Conservation (phyloP, 148 eudicot genomes). For the Bassia scoparia region DNA sequence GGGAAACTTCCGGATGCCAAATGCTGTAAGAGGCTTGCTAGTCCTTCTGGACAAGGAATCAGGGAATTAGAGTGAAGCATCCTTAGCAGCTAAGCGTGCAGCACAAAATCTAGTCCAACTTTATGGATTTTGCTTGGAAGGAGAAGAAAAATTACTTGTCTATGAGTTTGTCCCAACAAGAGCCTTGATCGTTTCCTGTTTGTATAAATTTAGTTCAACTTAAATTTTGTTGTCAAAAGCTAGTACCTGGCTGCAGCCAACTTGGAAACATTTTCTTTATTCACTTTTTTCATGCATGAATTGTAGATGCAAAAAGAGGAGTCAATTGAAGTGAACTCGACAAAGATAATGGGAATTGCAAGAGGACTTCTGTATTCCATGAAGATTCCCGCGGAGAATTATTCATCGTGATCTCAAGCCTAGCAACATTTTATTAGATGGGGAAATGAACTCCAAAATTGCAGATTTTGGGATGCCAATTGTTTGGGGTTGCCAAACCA, state of each 20-base stretch:
- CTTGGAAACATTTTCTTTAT: not conserved
- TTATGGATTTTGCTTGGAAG: constrained; percentile 31
- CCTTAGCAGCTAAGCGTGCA: constrained; percentile 29
- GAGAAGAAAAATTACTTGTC: constrained; percentile 31
- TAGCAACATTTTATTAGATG: constrained; percentile 71
- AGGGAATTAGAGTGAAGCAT: constrained; percentile 30
- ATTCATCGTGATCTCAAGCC: constrained; percentile 79
- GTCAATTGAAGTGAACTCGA: constrained; percentile 24
- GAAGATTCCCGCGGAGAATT: constrained; percentile 50
- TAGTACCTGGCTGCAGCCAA: not conserved
- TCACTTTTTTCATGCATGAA: not conserved
- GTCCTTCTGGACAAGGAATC: constrained; percentile 30
- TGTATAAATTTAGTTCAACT: not conserved
- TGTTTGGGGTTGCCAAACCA: constrained; percentile 47
- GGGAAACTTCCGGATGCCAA: constrained; percentile 32
- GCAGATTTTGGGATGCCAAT: constrained; percentile 76
- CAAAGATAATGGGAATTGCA: constrained; percentile 55
- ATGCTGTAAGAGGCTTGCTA: constrained; percentile 31
- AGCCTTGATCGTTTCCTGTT: constrained; percentile 28
- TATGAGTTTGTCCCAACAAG: constrained; percentile 30
- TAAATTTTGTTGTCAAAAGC: not conserved
- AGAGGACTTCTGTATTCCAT: constrained; percentile 69
- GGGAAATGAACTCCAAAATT: constrained; percentile 55
- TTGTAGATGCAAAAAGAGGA: constrained; percentile 23
- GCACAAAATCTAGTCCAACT: constrained; percentile 29